Percentiles rank a stretch among this genome's conserved stretches.
Evolutionary conservation across 257 asterid genomes (phyloP).

Genomic region (Osmanthus fragrans): DNA sequence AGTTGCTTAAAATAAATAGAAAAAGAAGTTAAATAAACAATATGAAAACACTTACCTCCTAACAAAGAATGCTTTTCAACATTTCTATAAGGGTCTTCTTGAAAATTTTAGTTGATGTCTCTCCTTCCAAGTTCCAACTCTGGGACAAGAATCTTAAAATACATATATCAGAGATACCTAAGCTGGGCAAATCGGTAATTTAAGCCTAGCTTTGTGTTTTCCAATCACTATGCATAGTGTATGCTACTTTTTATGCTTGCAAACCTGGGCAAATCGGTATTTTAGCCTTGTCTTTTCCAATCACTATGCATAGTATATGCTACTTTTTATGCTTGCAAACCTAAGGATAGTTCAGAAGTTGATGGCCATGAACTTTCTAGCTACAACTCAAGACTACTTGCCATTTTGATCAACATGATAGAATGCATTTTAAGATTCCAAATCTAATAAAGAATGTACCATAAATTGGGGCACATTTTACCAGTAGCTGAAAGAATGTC

Average conservation of each 20-base stretch:
- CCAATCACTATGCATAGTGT: neutral
- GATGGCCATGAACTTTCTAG: neutral
- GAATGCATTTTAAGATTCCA: neutral
- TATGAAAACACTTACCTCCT: slow-evolving; percentile 56
- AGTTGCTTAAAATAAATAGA: neutral
- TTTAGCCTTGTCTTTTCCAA: neutral
- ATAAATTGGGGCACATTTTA: slow-evolving; percentile 58
- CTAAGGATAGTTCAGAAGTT: neutral
- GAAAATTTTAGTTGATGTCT: neutral
- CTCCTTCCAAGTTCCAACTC: slow-evolving; percentile 46
- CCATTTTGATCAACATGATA: neutral
- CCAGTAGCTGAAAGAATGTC: slow-evolving; percentile 47
- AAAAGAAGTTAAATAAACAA: neutral
- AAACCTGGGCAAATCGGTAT: neutral
- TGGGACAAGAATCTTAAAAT: slow-evolving; percentile 60
- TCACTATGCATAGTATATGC: neutral
- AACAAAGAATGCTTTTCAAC: slow-evolving; percentile 37
- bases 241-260: neutral
- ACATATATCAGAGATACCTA: neutral
- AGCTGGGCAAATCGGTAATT: neutral
- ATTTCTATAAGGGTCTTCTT: slow-evolving; percentile 12
- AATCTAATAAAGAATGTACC: slow-evolving; percentile 34
- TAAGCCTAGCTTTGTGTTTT: neutral
- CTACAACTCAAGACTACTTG: neutral
- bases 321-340: neutral